Conservation (phyloP, 2,329 filamentous ascomycete genomes). For the Sarocladium kiliense region DNA sequence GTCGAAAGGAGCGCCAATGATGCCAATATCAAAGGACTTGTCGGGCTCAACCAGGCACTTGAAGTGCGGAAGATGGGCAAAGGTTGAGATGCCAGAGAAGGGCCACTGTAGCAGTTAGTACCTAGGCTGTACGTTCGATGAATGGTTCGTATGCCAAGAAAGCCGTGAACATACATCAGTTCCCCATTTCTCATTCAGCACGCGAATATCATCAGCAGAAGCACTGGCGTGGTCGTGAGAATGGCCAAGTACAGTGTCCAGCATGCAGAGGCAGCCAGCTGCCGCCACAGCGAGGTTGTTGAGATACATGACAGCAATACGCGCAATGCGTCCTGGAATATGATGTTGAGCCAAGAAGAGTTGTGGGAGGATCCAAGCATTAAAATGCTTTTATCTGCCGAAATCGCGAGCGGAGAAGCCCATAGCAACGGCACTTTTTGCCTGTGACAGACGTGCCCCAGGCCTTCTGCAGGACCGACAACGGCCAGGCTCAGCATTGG, state of each 20-base stretch:
- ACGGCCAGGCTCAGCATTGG: too few species aligned
- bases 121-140: too few species aligned
- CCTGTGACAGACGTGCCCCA: too few species aligned
- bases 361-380: too few species aligned
- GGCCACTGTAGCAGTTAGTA: constrained; percentile 32
- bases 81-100: constrained; percentile 71
- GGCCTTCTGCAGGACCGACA: too few species aligned
- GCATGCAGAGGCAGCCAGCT: not conserved
- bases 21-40: constrained; percentile 63
- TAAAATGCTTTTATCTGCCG: too few species aligned
- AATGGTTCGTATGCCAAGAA: too few species aligned
- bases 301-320: not conserved
- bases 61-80: constrained; percentile 64
- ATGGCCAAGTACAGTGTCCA: not conserved
- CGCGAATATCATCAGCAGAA: not conserved
- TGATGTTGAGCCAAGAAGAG: too few species aligned
- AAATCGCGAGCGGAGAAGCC: too few species aligned
- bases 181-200: not conserved
- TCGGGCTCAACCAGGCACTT: constrained; percentile 64
- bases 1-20: constrained; percentile 70
- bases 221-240: not conserved
- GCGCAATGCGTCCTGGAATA: not conserved
- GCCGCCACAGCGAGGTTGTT: not conserved
- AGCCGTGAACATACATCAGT: too few species aligned
- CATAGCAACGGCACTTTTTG: too few species aligned